Percentiles rank a stretch among this genome's conserved stretches.
These are phyloP conservation scores for Cubamyces sp. DNA, from an alignment of 768 basidiomycete genomes.

Conservation along the genomic window DNA sequence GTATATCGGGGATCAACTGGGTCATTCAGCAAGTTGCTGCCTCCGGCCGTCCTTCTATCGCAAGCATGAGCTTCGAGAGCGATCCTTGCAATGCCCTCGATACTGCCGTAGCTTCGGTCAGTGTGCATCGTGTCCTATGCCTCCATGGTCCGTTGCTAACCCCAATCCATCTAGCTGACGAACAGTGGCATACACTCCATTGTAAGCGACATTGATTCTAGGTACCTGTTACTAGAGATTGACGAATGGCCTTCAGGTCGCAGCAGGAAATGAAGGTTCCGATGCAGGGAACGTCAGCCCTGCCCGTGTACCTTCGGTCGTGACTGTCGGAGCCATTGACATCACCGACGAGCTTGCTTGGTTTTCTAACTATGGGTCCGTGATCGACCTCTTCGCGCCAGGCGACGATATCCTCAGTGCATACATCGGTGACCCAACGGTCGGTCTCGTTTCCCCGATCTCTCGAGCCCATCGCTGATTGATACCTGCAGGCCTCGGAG, in stretches of 20 bases:
- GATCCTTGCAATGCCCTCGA: conserved; percentile 26
- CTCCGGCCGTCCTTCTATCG: conserved; percentile 26
- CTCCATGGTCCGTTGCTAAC: background rate
- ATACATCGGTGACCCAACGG: conserved; percentile 14
- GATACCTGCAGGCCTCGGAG: conserved; percentile 5
- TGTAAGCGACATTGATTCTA: conserved; percentile 6
- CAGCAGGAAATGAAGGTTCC: conserved; percentile 41
- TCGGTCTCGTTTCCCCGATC: background rate
- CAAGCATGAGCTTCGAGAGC: conserved; percentile 32
- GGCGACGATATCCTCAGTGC: conserved; percentile 29
- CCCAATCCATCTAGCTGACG: conserved; percentile 3
- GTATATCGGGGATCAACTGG: conserved; percentile 33
- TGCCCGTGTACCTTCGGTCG: conserved; percentile 40
- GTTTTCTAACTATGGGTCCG: conserved; percentile 46
- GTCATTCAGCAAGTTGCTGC: conserved; percentile 24
- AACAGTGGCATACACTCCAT: conserved; percentile 12
- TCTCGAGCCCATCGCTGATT: background rate
- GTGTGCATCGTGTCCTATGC: background rate
- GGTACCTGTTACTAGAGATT: background rate
- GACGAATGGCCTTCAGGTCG: conserved; percentile 23
- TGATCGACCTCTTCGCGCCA: conserved; percentile 47
- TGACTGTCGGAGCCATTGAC: conserved; percentile 45
- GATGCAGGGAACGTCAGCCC: conserved; percentile 41
- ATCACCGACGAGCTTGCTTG: conserved; percentile 40
- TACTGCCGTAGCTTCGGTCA: conserved; percentile 29